These are phyloP conservation scores for Aspergillus ibericus DNA, from an alignment of 2,329 filamentous ascomycete genomes.

Conservation along the genomic window DNA sequence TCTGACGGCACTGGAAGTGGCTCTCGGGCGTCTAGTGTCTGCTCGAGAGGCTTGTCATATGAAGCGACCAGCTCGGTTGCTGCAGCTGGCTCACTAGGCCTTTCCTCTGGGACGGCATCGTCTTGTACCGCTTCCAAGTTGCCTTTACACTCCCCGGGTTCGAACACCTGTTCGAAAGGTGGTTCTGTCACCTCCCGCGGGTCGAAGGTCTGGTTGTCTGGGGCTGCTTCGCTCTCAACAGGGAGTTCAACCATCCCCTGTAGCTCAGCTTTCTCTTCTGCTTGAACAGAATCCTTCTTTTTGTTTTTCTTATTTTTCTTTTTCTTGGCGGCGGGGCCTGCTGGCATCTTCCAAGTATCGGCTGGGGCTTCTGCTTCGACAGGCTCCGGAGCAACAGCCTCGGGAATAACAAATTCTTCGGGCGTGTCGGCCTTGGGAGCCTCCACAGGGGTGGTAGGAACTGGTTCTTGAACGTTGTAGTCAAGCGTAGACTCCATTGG, in stretches of 20 bases:
- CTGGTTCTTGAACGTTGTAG: too few relatives aligned
- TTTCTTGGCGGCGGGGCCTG: constrained; percentile 13
- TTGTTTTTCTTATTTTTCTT: constrained; percentile 32
- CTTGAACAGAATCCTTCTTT: constrained; percentile 20
- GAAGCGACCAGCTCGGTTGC: neutral
- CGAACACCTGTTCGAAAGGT: neutral
- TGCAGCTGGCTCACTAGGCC: neutral
- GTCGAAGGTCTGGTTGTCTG: neutral
- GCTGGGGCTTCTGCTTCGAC: neutral
- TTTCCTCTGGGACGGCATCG: neutral
- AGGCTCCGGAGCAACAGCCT: neutral
- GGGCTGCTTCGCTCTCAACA: constrained; percentile 1
- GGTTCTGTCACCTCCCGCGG: neutral
- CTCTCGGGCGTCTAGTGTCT: neutral
- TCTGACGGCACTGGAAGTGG: neutral
- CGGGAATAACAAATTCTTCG: neutral
- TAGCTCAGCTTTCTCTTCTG: constrained; percentile 7
- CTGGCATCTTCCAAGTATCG: constrained; percentile 5
- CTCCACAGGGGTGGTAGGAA: neutral
- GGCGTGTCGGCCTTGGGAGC: neutral
- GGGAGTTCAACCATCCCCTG: neutral
- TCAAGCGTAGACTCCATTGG: neutral
- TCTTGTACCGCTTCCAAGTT: neutral
- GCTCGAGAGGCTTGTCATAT: neutral
- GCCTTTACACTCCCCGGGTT: neutral